Percentiles rank a stretch among this genome's conserved stretches.
Conservation (phyloP, 805 yeast species). For the Wickerhamiella cacticola region DNA sequence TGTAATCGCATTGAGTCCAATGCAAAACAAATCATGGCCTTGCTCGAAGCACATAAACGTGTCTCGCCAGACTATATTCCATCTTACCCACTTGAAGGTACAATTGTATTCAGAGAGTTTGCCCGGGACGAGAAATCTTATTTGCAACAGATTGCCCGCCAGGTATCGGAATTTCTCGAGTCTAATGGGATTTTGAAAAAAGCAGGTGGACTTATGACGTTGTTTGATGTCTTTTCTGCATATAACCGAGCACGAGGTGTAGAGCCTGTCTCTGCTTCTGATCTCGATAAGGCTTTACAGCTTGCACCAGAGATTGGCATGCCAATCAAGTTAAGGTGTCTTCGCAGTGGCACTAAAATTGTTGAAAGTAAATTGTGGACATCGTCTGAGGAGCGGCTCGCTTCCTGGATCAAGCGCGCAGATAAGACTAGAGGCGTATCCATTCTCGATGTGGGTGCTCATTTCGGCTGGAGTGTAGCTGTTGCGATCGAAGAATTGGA, state of each 20-base stretch:
- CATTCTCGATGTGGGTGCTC: constrained; percentile 34
- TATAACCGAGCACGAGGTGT: constrained; percentile 56
- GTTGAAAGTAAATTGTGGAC: constrained; percentile 22
- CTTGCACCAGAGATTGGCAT: constrained; percentile 45
- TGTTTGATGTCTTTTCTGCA: constrained; percentile 50
- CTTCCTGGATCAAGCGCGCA: constrained; percentile 19
- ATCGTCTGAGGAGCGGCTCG: constrained; percentile 17
- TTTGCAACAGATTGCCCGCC: constrained; percentile 56
- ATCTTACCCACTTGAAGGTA: constrained; percentile 20
- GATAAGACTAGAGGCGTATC: constrained; percentile 25
- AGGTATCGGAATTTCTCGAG: constrained; percentile 58
- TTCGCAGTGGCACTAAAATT: constrained; percentile 33
- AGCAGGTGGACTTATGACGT: constrained; percentile 47
- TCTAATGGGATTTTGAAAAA: constrained; percentile 35
- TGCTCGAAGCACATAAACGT: constrained; percentile 34
- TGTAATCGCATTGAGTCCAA: constrained; percentile 44
- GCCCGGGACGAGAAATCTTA: constrained; percentile 29
- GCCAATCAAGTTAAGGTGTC: constrained; percentile 39
- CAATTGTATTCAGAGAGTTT: constrained; percentile 29
- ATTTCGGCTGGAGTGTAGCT: constrained; percentile 54
- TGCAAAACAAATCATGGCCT: constrained; percentile 10
- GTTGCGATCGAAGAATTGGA: constrained; percentile 55
- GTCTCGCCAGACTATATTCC: constrained; percentile 2
- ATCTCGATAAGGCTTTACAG: constrained; percentile 49
- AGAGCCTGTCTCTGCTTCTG: constrained; percentile 57